Evolutionary conservation across 257 asterid species (phyloP).

Genomic region (Fraxinus americana): DNA sequence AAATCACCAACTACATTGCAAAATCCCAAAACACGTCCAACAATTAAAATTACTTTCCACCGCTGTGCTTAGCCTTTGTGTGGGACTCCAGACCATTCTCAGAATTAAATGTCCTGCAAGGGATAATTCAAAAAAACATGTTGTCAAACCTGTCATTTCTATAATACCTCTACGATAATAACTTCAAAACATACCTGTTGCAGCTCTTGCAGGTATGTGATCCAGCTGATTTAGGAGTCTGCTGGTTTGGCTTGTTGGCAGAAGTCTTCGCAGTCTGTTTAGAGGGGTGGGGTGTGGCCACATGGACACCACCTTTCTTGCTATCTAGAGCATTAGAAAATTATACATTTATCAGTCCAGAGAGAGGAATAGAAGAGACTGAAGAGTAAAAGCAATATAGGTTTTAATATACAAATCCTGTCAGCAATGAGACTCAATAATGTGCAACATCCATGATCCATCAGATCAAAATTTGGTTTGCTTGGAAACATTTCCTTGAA

Average conservation of each 20-base stretch:
- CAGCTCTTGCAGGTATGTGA: conserved; percentile 63
- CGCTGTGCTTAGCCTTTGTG: neutral
- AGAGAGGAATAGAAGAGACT: no score
- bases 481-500: neutral
- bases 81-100: neutral
- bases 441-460: neutral
- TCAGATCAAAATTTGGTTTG: neutral
- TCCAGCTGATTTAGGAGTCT: conserved; percentile 63
- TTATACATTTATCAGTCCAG: neutral
- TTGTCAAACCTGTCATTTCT: neutral
- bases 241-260: conserved; percentile 55
- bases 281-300: conserved; percentile 92
- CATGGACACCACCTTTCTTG: conserved; percentile 70
- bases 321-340: conserved; percentile 50
- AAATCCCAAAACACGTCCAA: neutral
- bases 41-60: neutral
- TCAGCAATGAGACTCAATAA: neutral
- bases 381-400: neutral
- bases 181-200: conserved; percentile 39
- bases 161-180: neutral
- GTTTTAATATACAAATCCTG: neutral
- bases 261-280: conserved; percentile 72
- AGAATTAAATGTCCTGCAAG: conserved; percentile 41
- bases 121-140: neutral
- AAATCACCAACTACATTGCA: neutral